These are phyloP conservation scores for Lenwebbia sp. DNA, from an alignment of 345 rosid genomes.

Conservation along the genomic window DNA sequence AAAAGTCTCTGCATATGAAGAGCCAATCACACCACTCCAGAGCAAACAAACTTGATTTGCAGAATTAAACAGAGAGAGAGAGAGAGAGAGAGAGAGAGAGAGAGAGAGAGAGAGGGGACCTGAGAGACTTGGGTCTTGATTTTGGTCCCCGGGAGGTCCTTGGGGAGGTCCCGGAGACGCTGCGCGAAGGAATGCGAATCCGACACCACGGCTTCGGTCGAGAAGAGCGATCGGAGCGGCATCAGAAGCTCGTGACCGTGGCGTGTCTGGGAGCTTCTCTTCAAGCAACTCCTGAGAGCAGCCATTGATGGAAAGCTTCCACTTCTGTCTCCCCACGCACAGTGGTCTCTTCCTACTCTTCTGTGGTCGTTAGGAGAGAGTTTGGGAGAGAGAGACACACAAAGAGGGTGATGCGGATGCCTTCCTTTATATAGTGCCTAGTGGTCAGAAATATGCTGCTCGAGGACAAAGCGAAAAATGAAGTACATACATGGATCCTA, in stretches of 20 bases:
- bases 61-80: not conserved
- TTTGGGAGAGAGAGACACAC: not conserved
- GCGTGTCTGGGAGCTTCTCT: slow-evolving; percentile 16
- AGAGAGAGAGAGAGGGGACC: slow-evolving; percentile 16
- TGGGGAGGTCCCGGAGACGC: slow-evolving; percentile 65
- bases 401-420: not conserved
- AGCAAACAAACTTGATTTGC: not conserved
- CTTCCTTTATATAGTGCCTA: not conserved
- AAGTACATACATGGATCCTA: not conserved
- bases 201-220: slow-evolving; percentile 20
- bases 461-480: not conserved
- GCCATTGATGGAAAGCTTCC: not conserved
- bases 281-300: slow-evolving; percentile 7
- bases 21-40: too few relatives aligned
- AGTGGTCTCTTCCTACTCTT: not conserved
- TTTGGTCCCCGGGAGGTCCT: slow-evolving; percentile 47
- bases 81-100: not conserved
- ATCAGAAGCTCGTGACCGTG: not conserved
- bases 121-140: slow-evolving; percentile 58
- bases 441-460: not conserved
- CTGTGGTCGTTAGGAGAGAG: not conserved
- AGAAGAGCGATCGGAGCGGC: slow-evolving; percentile 23
- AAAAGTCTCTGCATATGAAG: too few relatives aligned
- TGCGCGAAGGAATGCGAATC: slow-evolving; percentile 46
- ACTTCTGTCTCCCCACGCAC: not conserved